phyloP scores from a whole-genome alignment of 2,329 filamentous ascomycete genomes.

The Sphaceloma murrayae region DNA sequence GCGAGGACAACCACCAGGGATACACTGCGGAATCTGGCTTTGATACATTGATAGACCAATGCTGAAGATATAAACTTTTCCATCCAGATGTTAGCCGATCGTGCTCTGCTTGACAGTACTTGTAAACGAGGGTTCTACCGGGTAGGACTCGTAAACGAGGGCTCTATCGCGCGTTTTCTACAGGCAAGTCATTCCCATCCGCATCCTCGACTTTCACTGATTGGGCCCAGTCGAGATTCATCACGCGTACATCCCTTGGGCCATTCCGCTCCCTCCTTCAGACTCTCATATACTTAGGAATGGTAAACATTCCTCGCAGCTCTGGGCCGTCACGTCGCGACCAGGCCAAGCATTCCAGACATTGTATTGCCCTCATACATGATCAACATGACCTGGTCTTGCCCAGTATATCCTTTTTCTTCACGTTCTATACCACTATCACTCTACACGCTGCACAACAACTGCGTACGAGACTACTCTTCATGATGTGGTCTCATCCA shows the following conservation, averaged over 20 bases:
- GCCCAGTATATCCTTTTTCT: conserved; percentile 8
- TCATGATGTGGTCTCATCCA: conserved; percentile 15
- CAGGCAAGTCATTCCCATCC: too few species aligned
- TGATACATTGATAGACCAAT: too few species aligned
- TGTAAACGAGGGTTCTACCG: too few species aligned
- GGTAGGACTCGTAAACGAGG: too few species aligned
- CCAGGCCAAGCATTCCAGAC: conserved; percentile 8
- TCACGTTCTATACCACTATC: conserved; percentile 3
- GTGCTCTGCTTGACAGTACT: too few species aligned
- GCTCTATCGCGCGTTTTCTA: too few species aligned
- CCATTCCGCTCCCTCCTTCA: background rate
- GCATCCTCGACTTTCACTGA: too few species aligned
- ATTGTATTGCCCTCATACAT: background rate
- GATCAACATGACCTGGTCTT: conserved; percentile 15
- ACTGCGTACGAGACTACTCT: background rate
- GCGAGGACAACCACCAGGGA: too few species aligned
- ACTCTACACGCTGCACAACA: background rate
- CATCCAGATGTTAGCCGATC: too few species aligned
- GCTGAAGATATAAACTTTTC: too few species aligned
- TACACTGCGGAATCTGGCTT: too few species aligned
- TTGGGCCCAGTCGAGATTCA: too few species aligned
- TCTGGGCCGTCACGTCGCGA: conserved; percentile 11
- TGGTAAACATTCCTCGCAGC: conserved; percentile 10
- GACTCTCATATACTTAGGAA: conserved; percentile 4
- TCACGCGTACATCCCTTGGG: background rate